Percentiles rank a stretch among this genome's conserved stretches.
phyloP scores from a whole-genome alignment of 441 rosid species.

The Adansonia grandidieri region DNA sequence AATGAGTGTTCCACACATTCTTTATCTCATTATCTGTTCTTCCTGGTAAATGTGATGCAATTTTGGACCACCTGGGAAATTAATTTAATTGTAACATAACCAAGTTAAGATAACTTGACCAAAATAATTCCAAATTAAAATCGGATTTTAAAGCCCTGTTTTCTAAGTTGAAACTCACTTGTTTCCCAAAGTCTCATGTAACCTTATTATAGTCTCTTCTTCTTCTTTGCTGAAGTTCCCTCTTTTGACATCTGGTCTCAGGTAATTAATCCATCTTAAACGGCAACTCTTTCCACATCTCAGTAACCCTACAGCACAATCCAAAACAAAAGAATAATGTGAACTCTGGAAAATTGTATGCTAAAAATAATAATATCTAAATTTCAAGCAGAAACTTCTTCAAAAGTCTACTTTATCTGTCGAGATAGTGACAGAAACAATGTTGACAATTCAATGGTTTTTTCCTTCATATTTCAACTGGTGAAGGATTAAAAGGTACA shows the following conservation, averaged over 20 bases:
- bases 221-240: conserved; percentile 55
- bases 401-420: neutral
- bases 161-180: conserved; percentile 36
- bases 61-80: conserved; percentile 59
- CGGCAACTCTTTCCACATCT: conserved; percentile 68
- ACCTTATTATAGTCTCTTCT: conserved; percentile 51
- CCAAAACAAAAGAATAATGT: neutral
- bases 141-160: neutral
- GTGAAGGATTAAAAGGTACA: neutral
- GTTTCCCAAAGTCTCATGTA: conserved; percentile 50
- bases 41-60: conserved; percentile 55
- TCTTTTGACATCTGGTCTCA: conserved; percentile 56
- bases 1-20: conserved; percentile 69
- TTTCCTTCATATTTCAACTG: neutral
- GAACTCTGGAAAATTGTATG: neutral
- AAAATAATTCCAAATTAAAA: neutral
- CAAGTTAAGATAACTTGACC: neutral
- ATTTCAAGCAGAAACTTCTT: neutral
- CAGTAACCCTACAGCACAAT: conserved; percentile 39
- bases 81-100: neutral
- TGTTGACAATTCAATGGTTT: neutral
- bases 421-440: neutral
- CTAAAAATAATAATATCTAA: neutral
- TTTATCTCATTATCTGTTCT: conserved; percentile 77
- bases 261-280: conserved; percentile 59